Evolutionary conservation across 2,329 filamentous ascomycete genomes (phyloP).

Genomic region (Penicillium brasilianum): DNA sequence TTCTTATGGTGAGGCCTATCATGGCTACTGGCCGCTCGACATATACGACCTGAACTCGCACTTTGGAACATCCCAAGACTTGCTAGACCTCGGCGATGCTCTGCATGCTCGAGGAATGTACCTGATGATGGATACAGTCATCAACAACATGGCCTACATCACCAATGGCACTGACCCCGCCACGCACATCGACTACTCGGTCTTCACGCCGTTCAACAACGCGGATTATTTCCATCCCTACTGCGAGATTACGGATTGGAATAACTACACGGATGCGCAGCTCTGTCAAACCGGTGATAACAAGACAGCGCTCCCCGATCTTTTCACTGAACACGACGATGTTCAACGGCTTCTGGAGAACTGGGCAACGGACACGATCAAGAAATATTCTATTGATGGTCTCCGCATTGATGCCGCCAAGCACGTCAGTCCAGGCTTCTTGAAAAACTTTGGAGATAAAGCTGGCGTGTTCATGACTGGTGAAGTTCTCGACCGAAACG

Average conservation of each 20-base stretch:
- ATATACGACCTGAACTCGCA: constrained; percentile 55
- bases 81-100: constrained; percentile 52
- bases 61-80: constrained; percentile 55
- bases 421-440: constrained; percentile 52
- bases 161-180: constrained; percentile 35
- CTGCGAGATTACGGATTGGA: constrained; percentile 41
- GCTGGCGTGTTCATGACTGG: constrained; percentile 52
- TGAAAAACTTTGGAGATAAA: constrained; percentile 41
- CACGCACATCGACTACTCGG: constrained; percentile 33
- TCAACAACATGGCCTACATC: constrained; percentile 27
- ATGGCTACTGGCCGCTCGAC: constrained; percentile 58
- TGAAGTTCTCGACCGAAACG: constrained; percentile 48
- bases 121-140: constrained; percentile 32
- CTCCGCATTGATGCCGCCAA: constrained; percentile 57
- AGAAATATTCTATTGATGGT: constrained; percentile 55
- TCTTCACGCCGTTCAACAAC: constrained; percentile 33
- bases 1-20: constrained; percentile 54
- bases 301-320: constrained; percentile 55
- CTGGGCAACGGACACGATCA: constrained; percentile 48
- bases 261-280: constrained; percentile 33
- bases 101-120: constrained; percentile 56
- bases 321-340: constrained; percentile 50
- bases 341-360: constrained; percentile 46
- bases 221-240: constrained; percentile 39
- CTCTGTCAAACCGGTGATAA: constrained; percentile 30